Evolutionary conservation across 768 basidiomycete genomes (phyloP).

Genomic region (Saitozyma podzolica): DNA sequence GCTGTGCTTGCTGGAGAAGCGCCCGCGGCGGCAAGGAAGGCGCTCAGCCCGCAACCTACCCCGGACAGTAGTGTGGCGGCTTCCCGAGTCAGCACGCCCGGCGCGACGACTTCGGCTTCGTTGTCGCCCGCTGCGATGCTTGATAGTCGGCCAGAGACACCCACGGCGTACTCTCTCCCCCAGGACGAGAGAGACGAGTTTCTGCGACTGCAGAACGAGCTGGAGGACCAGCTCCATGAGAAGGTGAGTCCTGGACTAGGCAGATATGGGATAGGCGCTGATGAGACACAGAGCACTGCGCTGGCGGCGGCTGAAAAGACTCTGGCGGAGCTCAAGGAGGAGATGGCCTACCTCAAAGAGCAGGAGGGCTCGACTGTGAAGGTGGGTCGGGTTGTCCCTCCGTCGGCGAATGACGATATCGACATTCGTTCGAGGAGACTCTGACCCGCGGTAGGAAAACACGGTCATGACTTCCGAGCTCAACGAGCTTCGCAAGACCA

Average conservation of each 20-base stretch:
- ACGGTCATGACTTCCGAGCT: slow-evolving; percentile 89
- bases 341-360: slow-evolving; percentile 84
- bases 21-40: slow-evolving; percentile 55
- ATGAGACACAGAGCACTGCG: slow-evolving; percentile 63
- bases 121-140: slow-evolving; percentile 55
- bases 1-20: slow-evolving; percentile 4
- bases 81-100: slow-evolving; percentile 37
- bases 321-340: slow-evolving; percentile 82
- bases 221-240: slow-evolving; percentile 89
- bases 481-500: slow-evolving; percentile 85
- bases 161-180: slow-evolving; percentile 77
- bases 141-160: slow-evolving; percentile 87
- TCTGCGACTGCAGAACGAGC: slow-evolving; percentile 90
- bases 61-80: slow-evolving; percentile 59
- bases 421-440: background rate
- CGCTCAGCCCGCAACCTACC: slow-evolving; percentile 30
- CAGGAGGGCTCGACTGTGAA: slow-evolving; percentile 77
- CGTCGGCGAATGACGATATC: background rate
- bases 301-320: slow-evolving; percentile 78
- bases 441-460: slow-evolving; percentile 66
- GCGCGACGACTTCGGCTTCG: slow-evolving; percentile 58
- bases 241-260: slow-evolving; percentile 52
- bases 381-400: slow-evolving; percentile 54
- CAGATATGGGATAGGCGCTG: background rate
- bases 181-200: slow-evolving; percentile 98